These are phyloP conservation scores for Ophiosphaerella korrae DNA, from an alignment of 2,329 filamentous ascomycete genomes.

Conservation along the genomic window DNA sequence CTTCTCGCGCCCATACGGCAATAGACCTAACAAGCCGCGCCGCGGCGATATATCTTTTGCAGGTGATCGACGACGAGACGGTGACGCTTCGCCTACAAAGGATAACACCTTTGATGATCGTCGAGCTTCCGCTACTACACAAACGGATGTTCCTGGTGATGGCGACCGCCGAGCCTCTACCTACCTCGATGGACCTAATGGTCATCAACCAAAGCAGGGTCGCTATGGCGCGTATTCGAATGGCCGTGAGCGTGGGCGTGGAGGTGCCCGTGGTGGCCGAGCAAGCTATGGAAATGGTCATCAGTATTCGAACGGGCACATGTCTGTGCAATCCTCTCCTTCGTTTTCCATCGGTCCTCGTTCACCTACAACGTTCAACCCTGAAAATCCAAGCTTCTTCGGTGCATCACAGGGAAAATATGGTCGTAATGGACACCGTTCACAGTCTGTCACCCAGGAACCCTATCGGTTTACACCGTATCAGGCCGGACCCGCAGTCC, in stretches of 20 bases:
- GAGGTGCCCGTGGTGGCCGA: constrained; percentile 54
- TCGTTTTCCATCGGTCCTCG: constrained; percentile 44
- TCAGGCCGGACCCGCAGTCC: constrained; percentile 44
- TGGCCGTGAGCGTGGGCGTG: constrained; percentile 54
- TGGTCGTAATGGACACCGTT: constrained; percentile 59
- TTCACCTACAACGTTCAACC: constrained; percentile 43
- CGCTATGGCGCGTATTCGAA: constrained; percentile 45
- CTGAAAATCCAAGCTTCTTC: constrained; percentile 43
- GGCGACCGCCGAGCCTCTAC: constrained; percentile 35
- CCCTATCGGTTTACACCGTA: constrained; percentile 52
- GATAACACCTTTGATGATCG: constrained; percentile 37
- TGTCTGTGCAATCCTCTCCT: constrained; percentile 33
- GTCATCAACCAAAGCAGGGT: constrained; percentile 33
- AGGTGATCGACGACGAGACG: constrained; percentile 41
- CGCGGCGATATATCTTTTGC: constrained; percentile 35
- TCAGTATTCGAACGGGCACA: constrained; percentile 50
- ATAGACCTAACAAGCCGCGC: constrained; percentile 35
- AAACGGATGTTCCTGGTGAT: constrained; percentile 42
- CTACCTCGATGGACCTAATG: constrained; percentile 36
- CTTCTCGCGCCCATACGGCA: constrained; percentile 39
- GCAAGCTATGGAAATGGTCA: constrained; percentile 45
- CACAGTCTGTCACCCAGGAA: constrained; percentile 66
- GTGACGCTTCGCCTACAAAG: constrained; percentile 38
- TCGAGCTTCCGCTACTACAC: constrained; percentile 37
- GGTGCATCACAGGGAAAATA: constrained; percentile 46